Evolutionary conservation across 768 basidiomycete genomes (phyloP), one percentile per base, ranked within the genome.

Genomic region (Hortiboletus flavorubellus): DNA sequence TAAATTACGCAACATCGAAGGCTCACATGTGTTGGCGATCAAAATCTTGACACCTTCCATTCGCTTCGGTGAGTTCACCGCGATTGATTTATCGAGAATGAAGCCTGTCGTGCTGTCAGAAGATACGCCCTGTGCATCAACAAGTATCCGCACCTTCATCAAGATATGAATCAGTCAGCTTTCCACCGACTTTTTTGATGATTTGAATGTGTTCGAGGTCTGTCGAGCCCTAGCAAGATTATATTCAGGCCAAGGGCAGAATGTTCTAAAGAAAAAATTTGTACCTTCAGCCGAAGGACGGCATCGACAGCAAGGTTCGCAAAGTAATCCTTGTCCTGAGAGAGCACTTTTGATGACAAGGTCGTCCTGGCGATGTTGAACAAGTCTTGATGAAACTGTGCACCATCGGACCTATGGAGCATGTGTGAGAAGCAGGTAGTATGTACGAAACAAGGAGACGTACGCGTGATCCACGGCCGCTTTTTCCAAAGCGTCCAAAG

Each of bases 131-230:
- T n/a, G 30, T 3, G 40, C 10, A 12, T 21, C 11, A 37, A 49
- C 16, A 18, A 26, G 11, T 39, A 18, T 60, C 75, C 15, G 3
- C 59, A 86, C 93, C 96, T 77, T 98, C 97, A 66, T 97, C 95
- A 34, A 99, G 84, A 77, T 98, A 99, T 7, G 93, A 96, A 66
- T 98, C 96, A 0, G 93, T 96, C 64, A 99, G 80, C 77, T 98
- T 99, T 48, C 96, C 96, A 54, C 96, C 96, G n/a, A 91, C 92
- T 75, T 98, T 98, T 82, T 99, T 99, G 78, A 98, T 99, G 71
- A 98, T 88, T 73, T 99, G 96, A 61, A 99, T 98, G 71, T 98
- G 94, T 62, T 99, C 96, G 34, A 99, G 79, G 74, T 98, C 89
- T 48, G 91, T 94, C 37, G 94, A 97, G 37, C 97, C 97, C 89